Percentiles rank a stretch among this genome's conserved stretches.
Evolutionary conservation across 2,329 filamentous ascomycete genomes (phyloP).

Genomic region (Fusarium secorum): DNA sequence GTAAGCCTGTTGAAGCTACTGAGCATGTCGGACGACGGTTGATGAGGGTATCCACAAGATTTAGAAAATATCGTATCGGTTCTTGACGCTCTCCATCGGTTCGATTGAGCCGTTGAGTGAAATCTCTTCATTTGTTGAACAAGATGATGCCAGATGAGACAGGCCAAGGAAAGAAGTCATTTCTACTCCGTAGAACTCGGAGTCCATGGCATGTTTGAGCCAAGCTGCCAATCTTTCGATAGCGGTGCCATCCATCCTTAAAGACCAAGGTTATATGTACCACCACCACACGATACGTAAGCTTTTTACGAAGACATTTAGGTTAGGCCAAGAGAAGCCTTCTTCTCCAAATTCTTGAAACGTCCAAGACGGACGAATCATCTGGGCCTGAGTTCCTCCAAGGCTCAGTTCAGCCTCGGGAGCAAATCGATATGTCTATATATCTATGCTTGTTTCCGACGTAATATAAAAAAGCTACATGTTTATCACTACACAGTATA

Average conservation of each 20-base stretch:
- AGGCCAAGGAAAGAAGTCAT: neutral
- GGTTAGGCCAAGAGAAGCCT: neutral
- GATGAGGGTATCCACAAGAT: slow-evolving; percentile 28
- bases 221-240: neutral
- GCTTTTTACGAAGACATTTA: neutral
- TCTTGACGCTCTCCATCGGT: slow-evolving; percentile 24
- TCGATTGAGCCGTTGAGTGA: slow-evolving; percentile 3
- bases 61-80: slow-evolving; percentile 15
- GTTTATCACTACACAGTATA: neutral
- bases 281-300: neutral
- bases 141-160: neutral
- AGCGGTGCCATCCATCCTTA: neutral
- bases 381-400: neutral
- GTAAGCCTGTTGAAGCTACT: slow-evolving; percentile 1
- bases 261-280: neutral
- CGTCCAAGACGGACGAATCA: neutral
- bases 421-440: neutral
- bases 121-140: slow-evolving; percentile 14
- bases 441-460: neutral
- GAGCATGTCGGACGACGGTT: slow-evolving; percentile 12
- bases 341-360: neutral
- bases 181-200: neutral
- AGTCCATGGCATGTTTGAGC: neutral
- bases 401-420: neutral
- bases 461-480: neutral